Base-by-base conservation (phyloP, 352 stramenopile genomes). In the Globisporangium spinosum region DNA sequence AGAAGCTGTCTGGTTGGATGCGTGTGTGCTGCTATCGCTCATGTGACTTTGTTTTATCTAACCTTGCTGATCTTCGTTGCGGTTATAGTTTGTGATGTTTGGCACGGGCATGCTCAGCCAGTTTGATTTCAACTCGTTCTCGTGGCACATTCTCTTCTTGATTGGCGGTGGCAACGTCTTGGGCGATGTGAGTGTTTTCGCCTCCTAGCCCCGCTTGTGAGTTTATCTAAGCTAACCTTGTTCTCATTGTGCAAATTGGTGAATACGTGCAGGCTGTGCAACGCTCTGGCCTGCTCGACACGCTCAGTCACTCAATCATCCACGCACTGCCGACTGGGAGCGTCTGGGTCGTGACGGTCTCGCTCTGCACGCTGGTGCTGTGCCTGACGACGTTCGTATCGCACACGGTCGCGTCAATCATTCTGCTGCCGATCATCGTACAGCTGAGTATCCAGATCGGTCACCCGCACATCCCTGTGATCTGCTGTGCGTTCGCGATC, bases 81-180 rank as follows among this genome's bases (percentile, higher is more conserved):
- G 55, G 66, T 1, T 67, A 8, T 65, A 95, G 87, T 90, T 91
- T 56, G 77, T 91, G 53, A 91, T 96, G 84, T 96, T 97, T 70
- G 89, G 89, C 51, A 90, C 84, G 6, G 89, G 89, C 27, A 95
- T 95, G 78, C 77, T 97, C 8, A 96, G 86, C 54, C 85, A 97
- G 74, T 95, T 97, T 34, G 92, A 98, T 74, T 97, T 98, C 68
- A 97, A 98, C 68, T 97, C 87, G 56, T 97, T 98, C 65, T 97
- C 90, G 17, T 98, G 92, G 92, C 92, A 98, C 70, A 97, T 96
- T 64, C 76, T 98, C 13, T 98, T 97, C 68, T 70, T 98, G 22
- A 96, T 98, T 34, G 92, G 91, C 9, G 92, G 92, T 34, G 90
- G 91, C 69, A 97, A 97, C 68, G 91, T 98, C 8, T 72, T 98